These are phyloP conservation scores for Ascochyta viciae-villosae DNA, from an alignment of 2,329 filamentous ascomycete species.

Conservation along the genomic window DNA sequence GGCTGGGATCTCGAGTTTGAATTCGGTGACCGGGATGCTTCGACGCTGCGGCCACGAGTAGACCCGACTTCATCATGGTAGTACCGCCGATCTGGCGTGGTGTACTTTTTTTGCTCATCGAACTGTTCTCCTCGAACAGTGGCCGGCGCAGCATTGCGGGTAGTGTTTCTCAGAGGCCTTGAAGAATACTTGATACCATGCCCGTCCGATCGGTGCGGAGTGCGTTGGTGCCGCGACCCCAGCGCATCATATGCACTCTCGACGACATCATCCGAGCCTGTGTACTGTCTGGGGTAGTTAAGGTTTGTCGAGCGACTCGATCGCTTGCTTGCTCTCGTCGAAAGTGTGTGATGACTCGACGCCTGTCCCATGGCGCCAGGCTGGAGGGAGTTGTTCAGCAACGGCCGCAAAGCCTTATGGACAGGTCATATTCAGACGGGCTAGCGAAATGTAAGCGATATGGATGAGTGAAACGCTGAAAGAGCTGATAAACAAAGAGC, in stretches of 20 bases:
- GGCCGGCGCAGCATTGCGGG: neutral
- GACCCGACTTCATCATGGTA: neutral
- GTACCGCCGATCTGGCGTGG: neutral
- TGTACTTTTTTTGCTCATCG: neutral
- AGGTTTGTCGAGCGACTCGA: neutral
- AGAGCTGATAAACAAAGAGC: neutral
- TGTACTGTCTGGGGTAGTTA: neutral
- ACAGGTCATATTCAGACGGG: neutral
- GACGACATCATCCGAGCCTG: neutral
- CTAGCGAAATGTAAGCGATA: neutral
- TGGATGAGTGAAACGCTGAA: neutral
- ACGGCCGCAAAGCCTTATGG: neutral
- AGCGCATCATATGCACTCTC: neutral
- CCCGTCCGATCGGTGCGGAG: neutral
- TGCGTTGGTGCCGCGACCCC: neutral
- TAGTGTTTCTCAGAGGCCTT: neutral
- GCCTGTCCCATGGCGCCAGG: constrained; percentile 2
- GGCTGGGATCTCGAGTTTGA: neutral
- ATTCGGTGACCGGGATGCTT: neutral
- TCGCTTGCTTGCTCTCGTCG: neutral
- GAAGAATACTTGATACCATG: neutral
- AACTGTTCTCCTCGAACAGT: neutral
- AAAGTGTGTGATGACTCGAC: neutral
- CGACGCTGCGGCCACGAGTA: neutral
- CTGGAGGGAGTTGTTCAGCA: neutral